These are phyloP conservation scores for Tubosaeta sp. DNA, from an alignment of 768 basidiomycete species.

Conservation along the genomic window DNA sequence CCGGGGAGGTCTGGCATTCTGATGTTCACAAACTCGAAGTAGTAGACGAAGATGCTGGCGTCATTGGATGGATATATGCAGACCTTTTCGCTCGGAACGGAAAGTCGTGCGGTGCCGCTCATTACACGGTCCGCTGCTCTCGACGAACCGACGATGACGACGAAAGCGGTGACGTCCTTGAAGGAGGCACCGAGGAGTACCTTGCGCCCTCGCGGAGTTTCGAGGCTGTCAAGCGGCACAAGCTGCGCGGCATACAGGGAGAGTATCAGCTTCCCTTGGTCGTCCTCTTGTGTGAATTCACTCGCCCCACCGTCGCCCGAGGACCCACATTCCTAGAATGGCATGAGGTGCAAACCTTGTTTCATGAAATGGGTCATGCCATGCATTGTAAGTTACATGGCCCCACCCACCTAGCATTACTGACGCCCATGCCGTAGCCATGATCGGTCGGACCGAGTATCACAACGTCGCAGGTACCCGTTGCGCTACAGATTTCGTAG, in stretches of 20 bases:
- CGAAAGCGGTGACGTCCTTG: slow-evolving; percentile 53
- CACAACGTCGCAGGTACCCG: slow-evolving; percentile 98
- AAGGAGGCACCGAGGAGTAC: slow-evolving; percentile 36
- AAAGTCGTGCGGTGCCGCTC: slow-evolving; percentile 89
- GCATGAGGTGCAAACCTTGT: slow-evolving; percentile 91
- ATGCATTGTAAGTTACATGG: slow-evolving; percentile 85
- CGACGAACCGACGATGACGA: slow-evolving; percentile 92
- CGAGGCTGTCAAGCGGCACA: slow-evolving; percentile 58
- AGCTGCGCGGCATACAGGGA: slow-evolving; percentile 58
- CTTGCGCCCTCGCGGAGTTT: slow-evolving; percentile 55
- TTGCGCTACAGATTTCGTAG: slow-evolving; percentile 97
- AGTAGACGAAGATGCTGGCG: slow-evolving; percentile 79
- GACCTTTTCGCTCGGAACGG: slow-evolving; percentile 84
- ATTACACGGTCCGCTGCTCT: slow-evolving; percentile 96
- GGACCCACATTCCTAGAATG: slow-evolving; percentile 78
- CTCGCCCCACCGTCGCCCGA: slow-evolving; percentile 51
- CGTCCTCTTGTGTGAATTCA: slow-evolving; percentile 87
- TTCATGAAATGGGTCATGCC: slow-evolving; percentile 99
- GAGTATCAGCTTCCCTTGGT: slow-evolving; percentile 87
- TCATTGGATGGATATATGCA: slow-evolving; percentile 93
- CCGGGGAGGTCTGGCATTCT: slow-evolving; percentile 86
- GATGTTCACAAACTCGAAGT: slow-evolving; percentile 93
- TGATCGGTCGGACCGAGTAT: slow-evolving; percentile 96
- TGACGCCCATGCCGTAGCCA: slow-evolving; percentile 51
- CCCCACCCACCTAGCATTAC: neutral